A percentile compares a stretch with the other conserved stretches of the same genome.
Evolutionary conservation across 331 rosid genomes (phyloP).

Genomic region (Quercus phellos): DNA sequence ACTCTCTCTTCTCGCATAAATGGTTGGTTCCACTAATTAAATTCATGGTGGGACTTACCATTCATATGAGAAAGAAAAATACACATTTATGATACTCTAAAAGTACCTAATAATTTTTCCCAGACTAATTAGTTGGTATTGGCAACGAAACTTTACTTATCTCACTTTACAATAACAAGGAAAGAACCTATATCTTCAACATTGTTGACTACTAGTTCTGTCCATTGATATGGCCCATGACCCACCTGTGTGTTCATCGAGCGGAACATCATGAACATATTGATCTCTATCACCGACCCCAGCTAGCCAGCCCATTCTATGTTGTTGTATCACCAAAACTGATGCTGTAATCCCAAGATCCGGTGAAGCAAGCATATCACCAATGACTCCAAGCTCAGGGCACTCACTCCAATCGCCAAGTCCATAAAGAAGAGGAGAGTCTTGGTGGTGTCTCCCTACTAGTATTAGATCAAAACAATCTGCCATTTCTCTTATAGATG

Average conservation of each 20-base stretch:
- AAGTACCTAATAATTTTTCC: too few relatives aligned
- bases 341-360: constrained; percentile 46
- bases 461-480: constrained; percentile 62
- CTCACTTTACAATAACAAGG: neutral
- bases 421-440: constrained; percentile 32
- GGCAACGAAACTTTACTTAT: too few relatives aligned
- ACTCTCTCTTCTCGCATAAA: too few relatives aligned
- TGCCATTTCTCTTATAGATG: constrained; percentile 26
- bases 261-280: constrained; percentile 19
- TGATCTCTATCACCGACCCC: constrained; percentile 15
- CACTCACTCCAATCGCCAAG: constrained; percentile 63
- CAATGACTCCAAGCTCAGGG: constrained; percentile 55
- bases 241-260: neutral
- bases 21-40: too few relatives aligned
- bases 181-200: neutral
- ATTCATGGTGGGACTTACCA: too few relatives aligned
- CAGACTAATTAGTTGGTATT: too few relatives aligned
- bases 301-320: constrained; percentile 21
- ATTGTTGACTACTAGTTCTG: neutral
- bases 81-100: too few relatives aligned
- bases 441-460: constrained; percentile 54
- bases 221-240: constrained; percentile 41
- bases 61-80: too few relatives aligned
- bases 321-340: constrained; percentile 62
- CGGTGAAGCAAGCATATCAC: constrained; percentile 63